Percentiles rank a stretch among this genome's conserved stretches.
phyloP scores from a whole-genome alignment of 441 rosid species.

The Pelargonium cotyledonis region DNA sequence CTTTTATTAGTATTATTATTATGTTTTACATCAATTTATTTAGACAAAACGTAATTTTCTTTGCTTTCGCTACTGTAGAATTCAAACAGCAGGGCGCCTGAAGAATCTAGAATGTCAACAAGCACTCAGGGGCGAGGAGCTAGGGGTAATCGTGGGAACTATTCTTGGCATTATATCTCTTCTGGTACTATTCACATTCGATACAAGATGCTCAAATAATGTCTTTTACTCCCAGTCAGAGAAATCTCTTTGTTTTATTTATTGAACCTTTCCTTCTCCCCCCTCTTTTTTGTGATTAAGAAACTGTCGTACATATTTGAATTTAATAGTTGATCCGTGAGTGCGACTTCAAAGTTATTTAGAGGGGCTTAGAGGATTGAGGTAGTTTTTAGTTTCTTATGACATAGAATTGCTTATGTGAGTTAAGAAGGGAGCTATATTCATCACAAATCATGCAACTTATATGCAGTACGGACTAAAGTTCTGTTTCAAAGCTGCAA shows the following conservation, averaged over 20 bases:
- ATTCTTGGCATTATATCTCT: conserved; percentile 32
- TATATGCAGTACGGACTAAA: background rate
- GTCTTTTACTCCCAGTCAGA: no score
- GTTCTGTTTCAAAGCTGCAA: background rate
- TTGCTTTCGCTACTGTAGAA: conserved; percentile 37
- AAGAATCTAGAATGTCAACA: conserved; percentile 18
- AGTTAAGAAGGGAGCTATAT: conserved; percentile 1
- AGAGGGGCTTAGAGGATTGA: background rate
- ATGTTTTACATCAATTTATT: background rate
- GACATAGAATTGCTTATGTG: background rate
- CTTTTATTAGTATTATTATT: background rate
- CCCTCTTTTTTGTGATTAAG: background rate
- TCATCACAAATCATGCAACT: background rate
- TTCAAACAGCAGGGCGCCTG: conserved; percentile 19
- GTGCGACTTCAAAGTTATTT: background rate
- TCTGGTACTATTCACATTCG: conserved; percentile 27
- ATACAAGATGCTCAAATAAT: background rate
- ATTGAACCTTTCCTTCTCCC: background rate
- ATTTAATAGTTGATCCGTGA: background rate
- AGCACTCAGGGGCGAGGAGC: conserved; percentile 34
- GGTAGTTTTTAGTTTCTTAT: background rate
- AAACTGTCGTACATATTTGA: background rate
- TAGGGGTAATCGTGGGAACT: conserved; percentile 50
- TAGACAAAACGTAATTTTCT: background rate
- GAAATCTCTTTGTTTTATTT: no score